These are phyloP conservation scores for Chaetomium globosum DNA, from an alignment of 2,329 filamentous ascomycete species.

Conservation along the genomic window DNA sequence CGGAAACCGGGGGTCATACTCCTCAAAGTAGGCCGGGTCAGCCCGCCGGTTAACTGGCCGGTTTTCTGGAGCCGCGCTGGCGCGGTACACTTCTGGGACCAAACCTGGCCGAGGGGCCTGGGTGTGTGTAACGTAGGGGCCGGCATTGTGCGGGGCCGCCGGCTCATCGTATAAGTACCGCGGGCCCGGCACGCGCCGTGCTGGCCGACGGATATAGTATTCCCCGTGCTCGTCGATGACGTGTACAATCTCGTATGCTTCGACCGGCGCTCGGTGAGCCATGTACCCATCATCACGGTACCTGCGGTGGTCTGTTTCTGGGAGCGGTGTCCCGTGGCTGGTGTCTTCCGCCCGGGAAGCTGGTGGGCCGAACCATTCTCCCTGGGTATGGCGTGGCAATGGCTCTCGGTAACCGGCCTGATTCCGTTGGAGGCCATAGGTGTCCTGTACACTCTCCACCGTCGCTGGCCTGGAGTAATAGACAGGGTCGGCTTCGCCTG, in stretches of 20 bases:
- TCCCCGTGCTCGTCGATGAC: conserved; percentile 50
- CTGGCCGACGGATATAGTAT: conserved; percentile 51
- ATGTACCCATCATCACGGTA: conserved; percentile 40
- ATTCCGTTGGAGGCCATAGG: conserved; percentile 6
- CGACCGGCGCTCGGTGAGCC: conserved; percentile 36
- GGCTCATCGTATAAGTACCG: conserved; percentile 31
- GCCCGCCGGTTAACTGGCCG: conserved; percentile 17
- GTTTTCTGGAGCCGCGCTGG: conserved; percentile 11
- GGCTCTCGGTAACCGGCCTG: conserved; percentile 19
- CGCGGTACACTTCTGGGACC: conserved; percentile 8
- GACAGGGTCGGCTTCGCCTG: not conserved
- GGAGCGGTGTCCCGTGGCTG: not conserved
- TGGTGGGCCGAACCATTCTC: conserved; percentile 39
- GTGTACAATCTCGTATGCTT: conserved; percentile 51
- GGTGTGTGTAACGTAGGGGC: conserved; percentile 18
- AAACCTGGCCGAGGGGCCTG: conserved; percentile 14
- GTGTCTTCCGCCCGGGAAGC: conserved; percentile 31
- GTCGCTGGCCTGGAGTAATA: conserved; percentile 36
- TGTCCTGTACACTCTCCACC: conserved; percentile 14
- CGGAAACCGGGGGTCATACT: conserved; percentile 37
- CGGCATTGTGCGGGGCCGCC: conserved; percentile 22
- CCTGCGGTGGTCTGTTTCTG: conserved; percentile 42
- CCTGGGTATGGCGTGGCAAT: conserved; percentile 28
- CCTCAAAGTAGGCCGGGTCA: conserved; percentile 33
- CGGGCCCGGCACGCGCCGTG: conserved; percentile 32